A percentile compares a stretch with the other conserved stretches of the same genome.
Conservation (phyloP, 805 yeast species). For the Kregervanrija delftensis region DNA sequence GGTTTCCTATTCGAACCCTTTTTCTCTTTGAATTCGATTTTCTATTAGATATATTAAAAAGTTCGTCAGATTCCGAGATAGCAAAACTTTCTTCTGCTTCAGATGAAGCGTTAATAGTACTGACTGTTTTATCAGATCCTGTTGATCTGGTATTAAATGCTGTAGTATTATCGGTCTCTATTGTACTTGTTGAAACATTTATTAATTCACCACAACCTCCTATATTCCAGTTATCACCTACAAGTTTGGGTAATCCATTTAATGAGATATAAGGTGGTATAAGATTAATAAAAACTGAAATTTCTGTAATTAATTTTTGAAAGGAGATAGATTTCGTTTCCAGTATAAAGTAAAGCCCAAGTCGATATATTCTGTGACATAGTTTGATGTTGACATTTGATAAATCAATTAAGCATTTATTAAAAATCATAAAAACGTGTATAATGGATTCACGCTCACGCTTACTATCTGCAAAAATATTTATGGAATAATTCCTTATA, state of each 20-base stretch:
- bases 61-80: conserved; percentile 5
- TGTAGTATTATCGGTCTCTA: background rate
- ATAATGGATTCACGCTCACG: conserved; percentile 23
- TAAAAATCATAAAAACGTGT: conserved; percentile 35
- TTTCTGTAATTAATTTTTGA: conserved; percentile 36
- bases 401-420: conserved; percentile 35
- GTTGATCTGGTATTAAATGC: background rate
- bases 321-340: conserved; percentile 34
- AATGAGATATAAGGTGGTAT: conserved; percentile 33
- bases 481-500: conserved; percentile 10
- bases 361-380: conserved; percentile 31
- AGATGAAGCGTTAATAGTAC: background rate
- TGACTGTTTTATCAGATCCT: background rate
- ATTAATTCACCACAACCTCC: conserved; percentile 1
- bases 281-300: conserved; percentile 39
- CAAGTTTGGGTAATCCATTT: conserved; percentile 19
- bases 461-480: conserved; percentile 12
- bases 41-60: background rate
- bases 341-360: conserved; percentile 32
- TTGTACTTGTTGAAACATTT: background rate
- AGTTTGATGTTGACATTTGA: conserved; percentile 34
- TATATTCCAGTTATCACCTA: conserved; percentile 22
- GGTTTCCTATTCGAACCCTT: no score
- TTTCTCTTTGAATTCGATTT: background rate
- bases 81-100: conserved; percentile 8